Evolutionary conservation across 352 stramenopile species (phyloP), one percentile per base, ranked within the genome.

Genomic region (Discostella stelligera): DNA sequence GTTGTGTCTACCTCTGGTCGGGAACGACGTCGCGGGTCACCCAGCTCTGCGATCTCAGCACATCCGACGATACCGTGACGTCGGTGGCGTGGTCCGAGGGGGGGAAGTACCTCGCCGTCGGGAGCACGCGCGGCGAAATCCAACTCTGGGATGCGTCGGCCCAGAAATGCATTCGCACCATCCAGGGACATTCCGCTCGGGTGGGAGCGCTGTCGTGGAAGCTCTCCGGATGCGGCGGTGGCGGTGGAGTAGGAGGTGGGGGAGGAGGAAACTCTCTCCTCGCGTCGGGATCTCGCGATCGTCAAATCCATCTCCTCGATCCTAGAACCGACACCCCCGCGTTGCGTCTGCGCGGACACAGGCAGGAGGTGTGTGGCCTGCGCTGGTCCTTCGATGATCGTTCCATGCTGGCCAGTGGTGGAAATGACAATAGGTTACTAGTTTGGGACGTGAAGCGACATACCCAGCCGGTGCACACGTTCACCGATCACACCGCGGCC

Each of bases 401-500:
- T 10, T 71, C 78, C 2, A 86, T 89, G 78, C 76, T 93, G 8
- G 88, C 86, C 0, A 97, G 94, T 0, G 97, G 97, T 56, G 96
- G 96, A 20, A 99, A 99, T 82, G 97, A 99, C 89, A 99, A 99
- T 89, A 98, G 98, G 82, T 85, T 99, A 20, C 93, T 97, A 66
- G 94, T 99, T n/a, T 98, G 96, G 94, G 96, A 96, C 80, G 90
- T 95, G 59, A 91, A 93, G 27, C 89, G 89, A 75, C 78, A 87
- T 20, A 67, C 56, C n/a, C 59, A 90, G 54, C 95, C 95, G 0
- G 69, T 98, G 21, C 90, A 96, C 23, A 87, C 91, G 13, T 98
- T 98, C 80, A 93, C 89, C 49, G 96, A 98, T 66, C 96, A 98
- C 88, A 97, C 94, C 1, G 96, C 96, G 0, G 96, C 96, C 4